Percentiles rank a stretch among this genome's conserved stretches.
These are phyloP conservation scores for Didymella glomerata DNA, from an alignment of 2,329 filamentous ascomycete species.

Conservation along the genomic window DNA sequence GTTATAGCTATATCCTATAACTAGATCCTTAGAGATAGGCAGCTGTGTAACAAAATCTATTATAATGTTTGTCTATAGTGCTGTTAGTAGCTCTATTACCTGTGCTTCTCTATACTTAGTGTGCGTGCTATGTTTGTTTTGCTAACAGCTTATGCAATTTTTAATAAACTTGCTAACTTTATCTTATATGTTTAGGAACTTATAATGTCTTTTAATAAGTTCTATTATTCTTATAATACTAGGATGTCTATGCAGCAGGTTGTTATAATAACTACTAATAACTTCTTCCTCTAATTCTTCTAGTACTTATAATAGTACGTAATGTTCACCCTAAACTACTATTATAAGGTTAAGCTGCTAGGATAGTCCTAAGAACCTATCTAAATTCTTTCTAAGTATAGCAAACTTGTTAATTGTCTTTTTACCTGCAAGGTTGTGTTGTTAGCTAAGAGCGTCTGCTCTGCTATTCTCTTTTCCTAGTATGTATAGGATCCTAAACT, in stretches of 20 bases:
- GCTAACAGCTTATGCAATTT: no score
- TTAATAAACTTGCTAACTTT: background rate
- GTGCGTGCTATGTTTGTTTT: no score
- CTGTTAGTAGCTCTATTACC: no score
- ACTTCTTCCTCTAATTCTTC: background rate
- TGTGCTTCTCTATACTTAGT: no score
- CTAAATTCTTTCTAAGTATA: background rate
- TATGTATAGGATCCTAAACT: background rate
- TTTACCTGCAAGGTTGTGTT: background rate
- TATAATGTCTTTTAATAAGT: slow-evolving; percentile 4
- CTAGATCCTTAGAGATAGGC: no score
- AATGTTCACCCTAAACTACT: no score
- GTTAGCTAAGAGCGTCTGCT: background rate
- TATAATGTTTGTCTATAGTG: no score
- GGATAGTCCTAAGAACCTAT: background rate
- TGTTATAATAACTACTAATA: background rate
- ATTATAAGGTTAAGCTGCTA: no score
- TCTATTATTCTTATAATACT: background rate
- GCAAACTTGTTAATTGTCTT: background rate
- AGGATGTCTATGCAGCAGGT: background rate
- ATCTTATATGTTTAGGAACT: background rate
- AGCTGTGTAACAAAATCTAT: no score
- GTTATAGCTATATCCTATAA: no score
- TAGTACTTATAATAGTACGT: no score
- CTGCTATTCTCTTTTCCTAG: background rate